Percentiles rank a stretch among this genome's conserved stretches.
These are phyloP conservation scores for Diaporthe vexans DNA, from an alignment of 2,329 filamentous ascomycete species.

Conservation along the genomic window DNA sequence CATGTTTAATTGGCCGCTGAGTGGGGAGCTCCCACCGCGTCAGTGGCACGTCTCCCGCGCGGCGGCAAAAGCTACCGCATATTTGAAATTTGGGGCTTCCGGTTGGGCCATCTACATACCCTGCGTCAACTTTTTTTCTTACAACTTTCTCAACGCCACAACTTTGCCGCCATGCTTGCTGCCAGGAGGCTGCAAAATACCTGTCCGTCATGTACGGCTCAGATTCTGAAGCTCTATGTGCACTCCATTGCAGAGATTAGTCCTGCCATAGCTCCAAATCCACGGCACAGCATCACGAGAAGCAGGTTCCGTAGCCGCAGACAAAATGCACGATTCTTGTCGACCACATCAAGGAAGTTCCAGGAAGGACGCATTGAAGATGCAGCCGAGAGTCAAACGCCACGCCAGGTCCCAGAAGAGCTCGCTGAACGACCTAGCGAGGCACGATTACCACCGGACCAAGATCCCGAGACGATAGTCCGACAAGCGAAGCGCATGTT, in stretches of 20 bases:
- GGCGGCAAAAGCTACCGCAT: conserved; percentile 17
- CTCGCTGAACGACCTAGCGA: not conserved
- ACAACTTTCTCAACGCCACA: conserved; percentile 20
- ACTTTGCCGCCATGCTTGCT: conserved; percentile 52
- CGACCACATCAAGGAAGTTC: conserved; percentile 30
- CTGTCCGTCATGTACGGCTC: conserved; percentile 56
- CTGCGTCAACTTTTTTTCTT: not conserved
- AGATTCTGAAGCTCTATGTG: conserved; percentile 54
- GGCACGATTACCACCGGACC: conserved; percentile 9
- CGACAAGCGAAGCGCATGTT: conserved; percentile 81
- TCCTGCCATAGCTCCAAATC: conserved; percentile 34
- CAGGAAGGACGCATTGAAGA: conserved; percentile 26
- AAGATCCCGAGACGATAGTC: conserved; percentile 73
- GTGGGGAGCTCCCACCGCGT: conserved; percentile 17
- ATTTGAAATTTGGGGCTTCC: conserved; percentile 42
- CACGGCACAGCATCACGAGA: conserved; percentile 28
- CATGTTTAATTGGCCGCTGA: conserved; percentile 14
- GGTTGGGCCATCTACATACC: conserved; percentile 31
- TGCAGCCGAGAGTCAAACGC: not conserved
- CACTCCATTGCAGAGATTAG: conserved; percentile 49
- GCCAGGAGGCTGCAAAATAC: conserved; percentile 54
- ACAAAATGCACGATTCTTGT: conserved; percentile 37
- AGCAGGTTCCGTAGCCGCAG: conserved; percentile 23
- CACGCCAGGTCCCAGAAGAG: conserved; percentile 28
- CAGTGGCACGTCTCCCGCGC: conserved; percentile 36